Percentiles rank a stretch among this genome's conserved stretches.
Conservation (phyloP, 2,329 filamentous ascomycete species). For the Diplodia scrobiculata region DNA sequence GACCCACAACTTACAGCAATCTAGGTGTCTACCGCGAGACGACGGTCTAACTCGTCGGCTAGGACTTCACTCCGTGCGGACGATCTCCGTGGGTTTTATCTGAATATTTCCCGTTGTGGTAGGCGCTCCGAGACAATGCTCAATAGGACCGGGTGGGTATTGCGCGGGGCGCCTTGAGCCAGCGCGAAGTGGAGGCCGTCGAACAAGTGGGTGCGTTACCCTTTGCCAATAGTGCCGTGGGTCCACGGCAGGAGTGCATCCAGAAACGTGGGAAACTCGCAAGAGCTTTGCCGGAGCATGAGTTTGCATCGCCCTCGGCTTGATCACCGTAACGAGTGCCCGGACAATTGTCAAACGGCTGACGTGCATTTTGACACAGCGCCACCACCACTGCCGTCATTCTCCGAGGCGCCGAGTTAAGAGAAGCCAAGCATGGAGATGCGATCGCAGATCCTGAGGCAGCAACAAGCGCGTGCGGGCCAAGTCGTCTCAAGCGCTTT, state of each 20-base stretch:
- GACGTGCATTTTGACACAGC: conserved; percentile 12
- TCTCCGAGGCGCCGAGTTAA: conserved; percentile 6
- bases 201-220: background rate
- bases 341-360: background rate
- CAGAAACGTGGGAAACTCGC: conserved; percentile 3
- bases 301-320: background rate
- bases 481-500: conserved; percentile 1
- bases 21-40: background rate
- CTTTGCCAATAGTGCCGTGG: conserved; percentile 1
- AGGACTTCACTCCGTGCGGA: background rate
- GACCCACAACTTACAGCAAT: background rate
- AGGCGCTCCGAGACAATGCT: conserved; percentile 19
- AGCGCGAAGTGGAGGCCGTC: background rate
- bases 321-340: background rate
- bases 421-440: conserved; percentile 14
- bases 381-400: background rate
- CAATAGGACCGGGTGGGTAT: conserved; percentile 16
- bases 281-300: background rate
- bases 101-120: conserved; percentile 8
- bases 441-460: conserved; percentile 8
- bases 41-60: background rate
- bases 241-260: background rate
- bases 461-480: conserved; percentile 16
- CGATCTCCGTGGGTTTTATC: conserved; percentile 2
- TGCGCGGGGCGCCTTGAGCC: conserved; percentile 6